phyloP scores from a whole-genome alignment of 2,329 filamentous ascomycete genomes.

The Rhynchosporium agropyri region DNA sequence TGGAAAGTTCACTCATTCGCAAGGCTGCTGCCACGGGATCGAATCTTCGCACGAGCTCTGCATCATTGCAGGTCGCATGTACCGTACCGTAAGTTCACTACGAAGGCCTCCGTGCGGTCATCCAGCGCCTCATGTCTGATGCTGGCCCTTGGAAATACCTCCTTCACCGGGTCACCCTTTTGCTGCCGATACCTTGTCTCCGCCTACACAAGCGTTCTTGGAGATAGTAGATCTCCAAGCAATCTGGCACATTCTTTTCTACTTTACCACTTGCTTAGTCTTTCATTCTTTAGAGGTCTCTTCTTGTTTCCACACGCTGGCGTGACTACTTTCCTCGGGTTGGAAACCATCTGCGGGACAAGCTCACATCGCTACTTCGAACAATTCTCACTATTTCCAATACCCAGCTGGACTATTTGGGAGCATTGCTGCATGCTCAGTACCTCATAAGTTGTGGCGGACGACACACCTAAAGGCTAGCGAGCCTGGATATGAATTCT shows the following conservation, averaged over 20 bases:
- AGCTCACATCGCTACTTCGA: constrained; percentile 17
- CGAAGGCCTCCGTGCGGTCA: constrained; percentile 16
- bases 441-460: constrained; percentile 32
- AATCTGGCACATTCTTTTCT: constrained; percentile 30
- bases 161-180: background rate
- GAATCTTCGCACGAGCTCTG: constrained; percentile 10
- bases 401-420: constrained; percentile 16
- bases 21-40: constrained; percentile 10
- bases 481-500: constrained; percentile 37
- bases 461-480: constrained; percentile 29
- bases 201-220: constrained; percentile 24
- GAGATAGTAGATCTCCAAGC: constrained; percentile 25
- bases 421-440: constrained; percentile 35
- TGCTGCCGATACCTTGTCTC: constrained; percentile 23
- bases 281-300: constrained; percentile 19
- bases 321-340: constrained; percentile 37
- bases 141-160: constrained; percentile 21
- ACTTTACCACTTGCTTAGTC: constrained; percentile 28
- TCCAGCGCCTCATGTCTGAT: constrained; percentile 18
- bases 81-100: constrained; percentile 5
- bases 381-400: background rate
- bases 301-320: constrained; percentile 39
- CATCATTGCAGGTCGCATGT: constrained; percentile 15
- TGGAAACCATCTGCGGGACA: constrained; percentile 28
- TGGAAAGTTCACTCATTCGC: background rate